Conservation (phyloP, 805 yeast species). For the Starmerella tilneyi region DNA sequence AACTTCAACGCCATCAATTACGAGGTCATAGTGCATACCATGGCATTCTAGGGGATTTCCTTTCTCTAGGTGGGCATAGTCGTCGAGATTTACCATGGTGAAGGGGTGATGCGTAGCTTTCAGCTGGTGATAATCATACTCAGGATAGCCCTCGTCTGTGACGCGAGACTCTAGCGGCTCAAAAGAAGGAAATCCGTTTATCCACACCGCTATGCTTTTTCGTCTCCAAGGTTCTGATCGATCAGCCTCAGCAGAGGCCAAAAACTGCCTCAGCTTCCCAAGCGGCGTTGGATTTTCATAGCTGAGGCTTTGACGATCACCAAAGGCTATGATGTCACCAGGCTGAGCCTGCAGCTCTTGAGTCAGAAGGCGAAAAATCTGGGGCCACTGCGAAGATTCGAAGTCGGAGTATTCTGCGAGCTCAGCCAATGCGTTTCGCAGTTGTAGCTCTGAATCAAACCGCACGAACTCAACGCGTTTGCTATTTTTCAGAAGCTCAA, state of each 20-base stretch:
- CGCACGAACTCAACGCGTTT: conserved; percentile 6
- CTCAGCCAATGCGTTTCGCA: conserved; percentile 6
- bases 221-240: background rate
- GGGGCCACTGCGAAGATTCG: conserved; percentile 11
- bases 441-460: conserved; percentile 9
- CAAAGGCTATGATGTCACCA: conserved; percentile 69
- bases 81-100: conserved; percentile 75
- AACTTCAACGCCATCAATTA: conserved; percentile 84
- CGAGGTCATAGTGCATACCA: conserved; percentile 92
- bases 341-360: conserved; percentile 30
- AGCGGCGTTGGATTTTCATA: conserved; percentile 95
- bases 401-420: conserved; percentile 10
- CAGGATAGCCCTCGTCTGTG: conserved; percentile 42
- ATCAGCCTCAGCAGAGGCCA: conserved; percentile 40
- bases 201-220: conserved; percentile 47
- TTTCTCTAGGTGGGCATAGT: conserved; percentile 44
- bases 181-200: conserved; percentile 85
- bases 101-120: conserved; percentile 94
- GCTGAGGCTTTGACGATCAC: conserved; percentile 58
- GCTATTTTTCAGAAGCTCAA: background rate
- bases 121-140: conserved; percentile 40
- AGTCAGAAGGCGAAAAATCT: background rate
- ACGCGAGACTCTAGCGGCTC: conserved; percentile 42
- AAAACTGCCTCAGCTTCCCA: conserved; percentile 68
- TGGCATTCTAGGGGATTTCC: conserved; percentile 50